phyloP scores from a whole-genome alignment of 2,329 filamentous ascomycete genomes.

The Ophiostoma sp. region DNA sequence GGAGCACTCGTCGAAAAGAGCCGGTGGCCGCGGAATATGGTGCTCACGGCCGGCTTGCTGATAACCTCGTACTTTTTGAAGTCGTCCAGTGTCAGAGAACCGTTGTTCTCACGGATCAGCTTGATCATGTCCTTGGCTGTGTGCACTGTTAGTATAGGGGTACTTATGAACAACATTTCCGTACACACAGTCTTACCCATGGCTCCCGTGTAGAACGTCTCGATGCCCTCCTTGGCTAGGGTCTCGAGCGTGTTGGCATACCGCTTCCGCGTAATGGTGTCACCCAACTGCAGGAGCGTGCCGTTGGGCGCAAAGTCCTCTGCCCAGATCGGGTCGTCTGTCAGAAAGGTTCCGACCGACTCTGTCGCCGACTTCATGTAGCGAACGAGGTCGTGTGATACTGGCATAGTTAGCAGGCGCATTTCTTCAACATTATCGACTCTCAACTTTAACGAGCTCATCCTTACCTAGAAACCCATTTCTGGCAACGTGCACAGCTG shows the following conservation, averaged over 20 bases:
- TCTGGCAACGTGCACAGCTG: constrained; percentile 71
- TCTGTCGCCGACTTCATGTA: constrained; percentile 61
- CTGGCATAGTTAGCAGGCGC: constrained; percentile 36
- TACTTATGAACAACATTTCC: background rate
- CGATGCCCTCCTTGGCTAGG: constrained; percentile 67
- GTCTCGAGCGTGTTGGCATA: constrained; percentile 75
- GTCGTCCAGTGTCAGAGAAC: constrained; percentile 84
- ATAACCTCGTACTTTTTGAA: constrained; percentile 70
- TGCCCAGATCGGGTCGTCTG: constrained; percentile 76
- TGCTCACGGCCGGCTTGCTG: constrained; percentile 59
- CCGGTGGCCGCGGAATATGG: constrained; percentile 68
- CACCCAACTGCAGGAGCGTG: constrained; percentile 67
- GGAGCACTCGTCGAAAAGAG: constrained; percentile 72
- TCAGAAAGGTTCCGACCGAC: constrained; percentile 60
- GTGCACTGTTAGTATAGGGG: constrained; percentile 28
- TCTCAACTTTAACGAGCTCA: background rate
- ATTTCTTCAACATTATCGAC: background rate
- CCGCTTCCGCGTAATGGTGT: constrained; percentile 75
- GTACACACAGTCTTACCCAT: constrained; percentile 35
- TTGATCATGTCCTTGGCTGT: constrained; percentile 71
- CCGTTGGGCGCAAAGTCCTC: constrained; percentile 84
- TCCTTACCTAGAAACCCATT: constrained; percentile 62
- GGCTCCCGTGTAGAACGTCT: constrained; percentile 42
- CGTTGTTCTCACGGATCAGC: constrained; percentile 66
- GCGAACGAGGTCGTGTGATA: constrained; percentile 70